Base-by-base conservation (phyloP, 78 protist species). In the Dictyostelium intermedium region DNA sequence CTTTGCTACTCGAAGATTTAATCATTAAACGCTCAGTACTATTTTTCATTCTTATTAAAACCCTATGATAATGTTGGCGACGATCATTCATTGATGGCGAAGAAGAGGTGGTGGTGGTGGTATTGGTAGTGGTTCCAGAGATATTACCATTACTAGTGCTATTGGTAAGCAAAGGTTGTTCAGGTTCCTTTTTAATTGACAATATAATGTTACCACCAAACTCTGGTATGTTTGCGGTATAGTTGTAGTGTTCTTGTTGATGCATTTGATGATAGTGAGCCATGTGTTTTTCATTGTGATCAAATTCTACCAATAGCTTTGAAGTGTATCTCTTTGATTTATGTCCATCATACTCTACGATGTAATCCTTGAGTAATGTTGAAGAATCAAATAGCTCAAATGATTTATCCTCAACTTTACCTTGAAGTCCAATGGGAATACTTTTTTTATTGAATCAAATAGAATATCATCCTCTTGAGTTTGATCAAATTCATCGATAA, bases 141-240 rank as follows among this genome's bases (percentile, higher is more conserved):
- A 50, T 11, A 70, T 70, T 70, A 32, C 23, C 1, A 69, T 69
- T 69, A 30, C 76, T 69, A 30, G 20, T 27, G 16, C 41, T 69
- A 69, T 27, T 69, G 13, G 34, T 30, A 8, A 30, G 3, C 5
- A 11, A 11, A 70, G 23, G 35, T n/a, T 23, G 73, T 63, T 89
- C 93, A 2, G 27, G 37, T 41, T 89, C 84, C 47, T 89, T 89
- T 47, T 74, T 60, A 43, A 80, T 80, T 32, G 87, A 80, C 4
- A 89, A 45, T 16, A 89, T 47, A 20, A 89, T 37, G 20, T 89
- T 53, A 41, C 93, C 93, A n/a, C 93, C 93, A n/a, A 89, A 69
- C 4, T 56, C 77, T 41, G 85, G 81, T 3, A 89, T 45, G 2
- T 32, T 13, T 30, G 79, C 66, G 4, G 45, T 14, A 18, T 50